phyloP scores from a whole-genome alignment of 1,284 basidiomycete species.

The Entoloma clypeatum region DNA sequence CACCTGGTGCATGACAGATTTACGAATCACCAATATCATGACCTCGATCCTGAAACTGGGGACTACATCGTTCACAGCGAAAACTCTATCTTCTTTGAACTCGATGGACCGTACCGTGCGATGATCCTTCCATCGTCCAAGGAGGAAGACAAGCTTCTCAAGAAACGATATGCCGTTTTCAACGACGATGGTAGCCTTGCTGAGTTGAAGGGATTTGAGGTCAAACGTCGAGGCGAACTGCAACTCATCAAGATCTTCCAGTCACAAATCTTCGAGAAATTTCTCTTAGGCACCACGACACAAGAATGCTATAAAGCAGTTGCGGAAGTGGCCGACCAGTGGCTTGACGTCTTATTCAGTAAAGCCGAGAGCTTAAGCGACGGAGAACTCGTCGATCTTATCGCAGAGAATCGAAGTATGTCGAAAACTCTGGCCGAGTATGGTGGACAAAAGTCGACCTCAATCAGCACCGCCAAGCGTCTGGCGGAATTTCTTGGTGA shows the following conservation, averaged over 20 bases:
- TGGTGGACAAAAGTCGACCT: conserved; percentile 95
- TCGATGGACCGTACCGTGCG: conserved; percentile 97
- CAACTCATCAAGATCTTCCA: conserved; percentile 99
- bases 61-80: conserved; percentile 88
- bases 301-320: conserved; percentile 96
- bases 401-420: conserved; percentile 99
- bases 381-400: conserved; percentile 94
- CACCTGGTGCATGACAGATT: conserved; percentile 95
- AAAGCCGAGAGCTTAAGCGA: conserved; percentile 83
- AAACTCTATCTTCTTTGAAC: conserved; percentile 99
- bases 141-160: conserved; percentile 97
- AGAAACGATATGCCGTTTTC: conserved; percentile 99
- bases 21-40: conserved; percentile 98
- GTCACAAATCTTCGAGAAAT: conserved; percentile 97
- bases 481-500: conserved; percentile 97
- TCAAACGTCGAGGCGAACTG: conserved; percentile 96
- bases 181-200: conserved; percentile 97
- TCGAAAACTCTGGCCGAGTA: conserved; percentile 96
- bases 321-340: conserved; percentile 92
- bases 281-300: conserved; percentile 88
- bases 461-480: conserved; percentile 93
- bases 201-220: conserved; percentile 98
- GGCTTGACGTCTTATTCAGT: conserved; percentile 94
- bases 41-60: conserved; percentile 81
- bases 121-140: conserved; percentile 99